Base-by-base conservation (phyloP, 2,329 filamentous ascomycete genomes). In the Botrytis hyacinthi region DNA sequence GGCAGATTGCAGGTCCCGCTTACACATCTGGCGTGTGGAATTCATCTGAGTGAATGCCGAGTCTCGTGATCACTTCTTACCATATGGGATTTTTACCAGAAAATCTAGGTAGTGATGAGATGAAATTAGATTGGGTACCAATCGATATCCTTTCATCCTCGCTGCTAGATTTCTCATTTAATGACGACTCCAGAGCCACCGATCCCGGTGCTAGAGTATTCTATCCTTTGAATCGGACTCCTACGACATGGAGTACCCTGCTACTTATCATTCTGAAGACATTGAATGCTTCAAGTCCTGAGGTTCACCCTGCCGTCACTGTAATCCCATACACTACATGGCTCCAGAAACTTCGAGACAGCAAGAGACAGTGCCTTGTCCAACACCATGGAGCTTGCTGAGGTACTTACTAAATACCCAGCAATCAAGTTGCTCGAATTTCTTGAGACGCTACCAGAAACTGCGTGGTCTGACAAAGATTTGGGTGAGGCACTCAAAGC, bases 1-100 rank as follows among this genome's bases (percentile, higher is more conserved):
- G 85, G 0, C 86, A 87, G 78, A 82, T 87, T 37, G 85, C 80
- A 0, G 85, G 85, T 0, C 67, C 74, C 35, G 69, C 72, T 37
- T 62, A 75, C 32, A 44, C 54, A 2, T 54, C 42, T 2, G 42
- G 71, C 2, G 1, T 54, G 0, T 73, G 63, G 71, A 73, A 73
- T 1, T 26, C 26, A 9, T 48, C 32, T 1, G 71, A 73, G 16
- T 70, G 44, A 54, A 42, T 73, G 51, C 71, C 71, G 3, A 70
- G 42, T 54, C 40, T 73, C 1, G 57, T 61, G 5, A 32, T 70
- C 7, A 70, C 40, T 35, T 73, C 71, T 26, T 69, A n/a, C 16
- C 4, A 69, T 22, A 48, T 62, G 44, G 63, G 63, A 5, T 60
- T 48, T 10, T 9, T 70, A 32, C 71, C 71, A 37, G 46, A 61